These are phyloP conservation scores for Phytophthora podocarpi DNA, from an alignment of 352 stramenopile species.

Conservation along the genomic window DNA sequence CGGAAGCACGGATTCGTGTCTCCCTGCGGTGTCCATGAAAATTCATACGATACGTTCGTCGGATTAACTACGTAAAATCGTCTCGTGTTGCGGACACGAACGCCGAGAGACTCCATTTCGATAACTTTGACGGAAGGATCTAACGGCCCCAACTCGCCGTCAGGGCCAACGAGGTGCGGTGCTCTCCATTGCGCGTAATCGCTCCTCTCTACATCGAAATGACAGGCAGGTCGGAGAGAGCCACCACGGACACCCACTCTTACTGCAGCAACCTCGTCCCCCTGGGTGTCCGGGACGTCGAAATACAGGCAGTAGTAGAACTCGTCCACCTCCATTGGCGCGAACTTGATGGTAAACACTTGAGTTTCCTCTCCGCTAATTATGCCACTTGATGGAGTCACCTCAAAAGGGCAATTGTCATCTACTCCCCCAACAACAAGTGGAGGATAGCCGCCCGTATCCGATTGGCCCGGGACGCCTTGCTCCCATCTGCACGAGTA, in stretches of 20 bases:
- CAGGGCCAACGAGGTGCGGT: conserved; percentile 75
- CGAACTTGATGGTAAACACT: conserved; percentile 87
- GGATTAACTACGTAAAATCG: conserved; percentile 95
- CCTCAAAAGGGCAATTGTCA: conserved; percentile 86
- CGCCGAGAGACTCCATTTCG: conserved; percentile 92
- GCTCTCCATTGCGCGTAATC: conserved; percentile 87
- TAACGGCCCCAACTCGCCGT: conserved; percentile 80
- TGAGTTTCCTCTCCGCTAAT: conserved; percentile 67
- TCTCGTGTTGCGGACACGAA: conserved; percentile 91
- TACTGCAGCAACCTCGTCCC: conserved; percentile 22
- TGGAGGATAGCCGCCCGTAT: conserved; percentile 3
- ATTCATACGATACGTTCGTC: conserved; percentile 94
- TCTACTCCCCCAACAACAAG: conserved; percentile 28
- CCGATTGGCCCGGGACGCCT: conserved; percentile 8
- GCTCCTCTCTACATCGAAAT: conserved; percentile 92
- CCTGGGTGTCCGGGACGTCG: conserved; percentile 12
- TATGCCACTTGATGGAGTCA: conserved; percentile 64
- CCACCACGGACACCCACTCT: conserved; percentile 68
- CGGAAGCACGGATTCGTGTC: conserved; percentile 85
- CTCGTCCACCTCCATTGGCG: conserved; percentile 91
- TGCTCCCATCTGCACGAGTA: conserved; percentile 67
- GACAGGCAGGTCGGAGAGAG: conserved; percentile 89
- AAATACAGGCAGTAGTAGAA: conserved; percentile 77
- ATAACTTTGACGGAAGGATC: conserved; percentile 90
- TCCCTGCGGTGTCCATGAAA: conserved; percentile 87